phyloP scores from a whole-genome alignment of 495 filamentous ascomycete species.

The Trichocladium antarcticum region DNA sequence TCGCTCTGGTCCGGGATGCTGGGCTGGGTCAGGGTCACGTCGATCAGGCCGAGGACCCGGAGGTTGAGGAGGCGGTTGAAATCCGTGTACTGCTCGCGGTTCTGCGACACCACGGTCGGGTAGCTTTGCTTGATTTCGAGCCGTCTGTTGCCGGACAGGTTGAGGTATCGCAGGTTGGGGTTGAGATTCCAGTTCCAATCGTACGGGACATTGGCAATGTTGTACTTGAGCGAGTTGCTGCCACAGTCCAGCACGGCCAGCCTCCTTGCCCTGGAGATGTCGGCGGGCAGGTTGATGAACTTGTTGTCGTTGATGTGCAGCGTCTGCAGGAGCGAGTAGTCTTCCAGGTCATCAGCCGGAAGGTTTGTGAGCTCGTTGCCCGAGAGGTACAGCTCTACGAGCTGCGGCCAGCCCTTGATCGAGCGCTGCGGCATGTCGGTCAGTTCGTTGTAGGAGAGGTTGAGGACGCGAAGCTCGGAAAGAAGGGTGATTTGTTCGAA shows the following conservation, averaged over 20 bases:
- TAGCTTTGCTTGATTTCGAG: constrained; percentile 85
- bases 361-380: constrained; percentile 87
- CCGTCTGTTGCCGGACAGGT: constrained; percentile 92
- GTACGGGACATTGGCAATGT: constrained; percentile 97
- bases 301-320: constrained; percentile 95
- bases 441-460: constrained; percentile 89
- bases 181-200: constrained; percentile 99
- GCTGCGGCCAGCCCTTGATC: constrained; percentile 72
- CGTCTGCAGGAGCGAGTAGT: constrained; percentile 71
- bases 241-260: constrained; percentile 78
- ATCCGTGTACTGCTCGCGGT: constrained; percentile 71
- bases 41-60: constrained; percentile 87
- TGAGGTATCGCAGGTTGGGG: constrained; percentile 84
- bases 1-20: constrained; percentile 91
- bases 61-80: constrained; percentile 81
- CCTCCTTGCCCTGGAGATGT: constrained; percentile 87
- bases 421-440: constrained; percentile 84
- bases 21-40: constrained; percentile 81
- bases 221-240: constrained; percentile 96
- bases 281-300: constrained; percentile 91
- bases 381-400: constrained; percentile 88
- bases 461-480: constrained; percentile 75
- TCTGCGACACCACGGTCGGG: constrained; percentile 36
- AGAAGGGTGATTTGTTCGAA: constrained; percentile 82
- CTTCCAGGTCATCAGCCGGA: constrained; percentile 89